Evolutionary conservation across 805 yeast genomes (phyloP), one percentile per base, ranked within the genome.

Genomic region (Lachancea mirantina): DNA sequence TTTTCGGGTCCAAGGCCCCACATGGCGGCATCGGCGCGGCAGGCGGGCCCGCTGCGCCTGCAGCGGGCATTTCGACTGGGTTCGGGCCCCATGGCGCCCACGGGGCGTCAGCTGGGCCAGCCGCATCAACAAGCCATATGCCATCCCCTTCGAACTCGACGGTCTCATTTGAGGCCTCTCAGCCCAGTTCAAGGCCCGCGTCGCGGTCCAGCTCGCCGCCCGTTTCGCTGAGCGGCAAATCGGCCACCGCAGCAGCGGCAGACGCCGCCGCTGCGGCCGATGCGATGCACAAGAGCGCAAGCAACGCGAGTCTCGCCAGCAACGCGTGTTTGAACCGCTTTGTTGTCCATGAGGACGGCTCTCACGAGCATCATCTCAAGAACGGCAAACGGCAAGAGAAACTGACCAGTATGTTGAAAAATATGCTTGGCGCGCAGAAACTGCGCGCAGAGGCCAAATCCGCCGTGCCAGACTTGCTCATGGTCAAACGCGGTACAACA

Each of bases 351-450:
- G 84, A 77, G 30, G 79, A 78, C 44, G 94, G 94, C 4, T 41
- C 61, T 8, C 98, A 89, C 57, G 84, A 74, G 48, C 98, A 89
- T 57, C 76, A 75, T 52, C 64, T 89, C 39, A 70, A 75, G 38
- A 77, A 79, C 26, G 78, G 89, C 6, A 79, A 76, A 52, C 65
- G 94, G 45, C 89, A 82, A 55, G 94, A 82, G 49, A 82, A 81
- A 45, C 55, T 82, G 22, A 68, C 78, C 6, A 75, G 75, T 39
- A 79, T 82, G 87, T 65, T 82, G 40, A 82, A 79, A 49, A 84
- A 78, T 52, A 67, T 80, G 45, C 54, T 81, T n/a, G 87, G 84
- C 8, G 83, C 82, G 2, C 78, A 78, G 41, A 78, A 76, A 47
- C 56, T 77, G 18, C 62, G 89, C 38, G 78, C 72, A 42, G 84